Evolutionary conservation across 1,139 yeast genomes (phyloP).

Genomic region (Zygotorulaspora mrakii): DNA sequence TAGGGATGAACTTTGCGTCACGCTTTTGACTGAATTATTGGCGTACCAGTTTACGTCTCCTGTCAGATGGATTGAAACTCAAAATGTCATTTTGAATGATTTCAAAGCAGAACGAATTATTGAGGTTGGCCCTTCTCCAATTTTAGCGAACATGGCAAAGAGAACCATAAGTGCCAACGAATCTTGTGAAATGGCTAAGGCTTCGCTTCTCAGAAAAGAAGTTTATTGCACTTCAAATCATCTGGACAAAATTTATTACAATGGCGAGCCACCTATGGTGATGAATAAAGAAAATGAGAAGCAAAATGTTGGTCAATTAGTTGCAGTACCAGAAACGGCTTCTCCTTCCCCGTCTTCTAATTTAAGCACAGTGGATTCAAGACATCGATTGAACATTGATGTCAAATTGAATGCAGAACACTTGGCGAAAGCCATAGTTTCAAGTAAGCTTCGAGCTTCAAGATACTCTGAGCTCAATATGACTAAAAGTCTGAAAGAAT

Average conservation of each 20-base stretch:
- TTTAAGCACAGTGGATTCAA: background rate
- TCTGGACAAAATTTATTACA: slow-evolving; percentile 85
- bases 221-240: slow-evolving; percentile 87
- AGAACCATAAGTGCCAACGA: slow-evolving; percentile 87
- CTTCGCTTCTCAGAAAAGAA: slow-evolving; percentile 77
- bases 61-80: slow-evolving; percentile 97
- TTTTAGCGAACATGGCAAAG: slow-evolving; percentile 91
- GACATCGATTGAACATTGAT: background rate
- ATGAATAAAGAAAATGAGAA: slow-evolving; percentile 37
- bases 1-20: slow-evolving; percentile 89
- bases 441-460: slow-evolving; percentile 12
- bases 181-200: slow-evolving; percentile 88
- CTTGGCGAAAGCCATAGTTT: slow-evolving; percentile 21
- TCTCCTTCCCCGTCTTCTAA: no score
- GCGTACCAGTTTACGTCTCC: slow-evolving; percentile 97
- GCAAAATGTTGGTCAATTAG: background rate
- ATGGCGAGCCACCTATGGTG: slow-evolving; percentile 51
- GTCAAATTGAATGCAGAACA: slow-evolving; percentile 6
- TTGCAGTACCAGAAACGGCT: no score
- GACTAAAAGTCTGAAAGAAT: slow-evolving; percentile 57
- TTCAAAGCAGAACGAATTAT: slow-evolving; percentile 88
- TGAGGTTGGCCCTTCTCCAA: slow-evolving; percentile 94
- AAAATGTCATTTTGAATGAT: slow-evolving; percentile 84
- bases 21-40: slow-evolving; percentile 81
- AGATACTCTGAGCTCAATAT: slow-evolving; percentile 7